Evolutionary conservation across 2,329 filamentous ascomycete genomes (phyloP).

Genomic region (Verticillium alfalfae): DNA sequence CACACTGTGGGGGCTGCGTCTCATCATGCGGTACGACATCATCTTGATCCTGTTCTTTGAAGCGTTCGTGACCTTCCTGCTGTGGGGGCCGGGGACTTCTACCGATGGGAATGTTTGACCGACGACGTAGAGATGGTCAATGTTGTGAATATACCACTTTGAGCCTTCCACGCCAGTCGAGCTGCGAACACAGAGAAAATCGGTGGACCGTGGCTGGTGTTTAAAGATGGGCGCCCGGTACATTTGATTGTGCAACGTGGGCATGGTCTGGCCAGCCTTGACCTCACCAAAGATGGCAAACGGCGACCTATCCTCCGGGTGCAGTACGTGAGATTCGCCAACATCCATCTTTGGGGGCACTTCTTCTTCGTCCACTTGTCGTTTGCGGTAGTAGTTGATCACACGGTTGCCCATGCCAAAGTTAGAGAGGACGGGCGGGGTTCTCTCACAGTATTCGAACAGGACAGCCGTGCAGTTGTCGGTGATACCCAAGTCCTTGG

Average conservation of each 20-base stretch:
- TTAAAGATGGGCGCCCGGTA: constrained; percentile 91
- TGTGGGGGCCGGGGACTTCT: constrained; percentile 90
- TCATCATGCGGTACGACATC: constrained; percentile 85
- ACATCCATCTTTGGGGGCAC: constrained; percentile 75
- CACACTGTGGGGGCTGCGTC: constrained; percentile 63
- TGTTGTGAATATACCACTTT: constrained; percentile 77
- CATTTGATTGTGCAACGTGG: constrained; percentile 92
- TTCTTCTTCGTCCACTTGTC: constrained; percentile 66
- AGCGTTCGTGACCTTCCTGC: constrained; percentile 92
- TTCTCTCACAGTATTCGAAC: constrained; percentile 93
- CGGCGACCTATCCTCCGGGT: constrained; percentile 91
- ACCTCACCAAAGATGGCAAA: constrained; percentile 95
- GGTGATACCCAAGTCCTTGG: constrained; percentile 76
- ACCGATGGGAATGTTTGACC: constrained; percentile 90
- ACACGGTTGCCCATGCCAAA: constrained; percentile 96
- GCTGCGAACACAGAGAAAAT: constrained; percentile 83
- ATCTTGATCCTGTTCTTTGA: constrained; percentile 95
- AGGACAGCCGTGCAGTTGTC: constrained; percentile 87
- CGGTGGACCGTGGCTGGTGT: constrained; percentile 69
- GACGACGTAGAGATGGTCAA: constrained; percentile 86
- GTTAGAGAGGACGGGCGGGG: constrained; percentile 85
- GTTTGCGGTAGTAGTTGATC: constrained; percentile 94
- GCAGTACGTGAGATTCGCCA: constrained; percentile 80
- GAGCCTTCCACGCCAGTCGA: constrained; percentile 74
- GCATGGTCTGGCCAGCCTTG: constrained; percentile 82